phyloP scores from a whole-genome alignment of 73 alveolate species.

The Breviolum minutum region DNA sequence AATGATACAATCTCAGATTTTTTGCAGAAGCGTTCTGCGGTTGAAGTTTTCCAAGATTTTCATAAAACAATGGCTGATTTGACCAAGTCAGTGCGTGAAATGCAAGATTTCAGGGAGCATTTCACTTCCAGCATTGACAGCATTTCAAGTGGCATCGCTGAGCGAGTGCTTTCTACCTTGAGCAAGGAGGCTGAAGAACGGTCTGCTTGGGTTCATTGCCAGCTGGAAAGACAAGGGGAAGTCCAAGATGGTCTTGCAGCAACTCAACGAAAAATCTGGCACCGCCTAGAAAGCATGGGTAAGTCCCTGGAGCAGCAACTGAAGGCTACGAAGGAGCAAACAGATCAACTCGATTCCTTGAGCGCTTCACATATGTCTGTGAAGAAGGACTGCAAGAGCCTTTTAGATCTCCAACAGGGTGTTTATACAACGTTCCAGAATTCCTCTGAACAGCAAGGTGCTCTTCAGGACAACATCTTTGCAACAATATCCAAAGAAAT shows the following conservation, averaged over 20 bases:
- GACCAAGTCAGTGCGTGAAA: constrained; percentile 22
- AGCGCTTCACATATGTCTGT: background rate
- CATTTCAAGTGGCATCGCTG: constrained; percentile 41
- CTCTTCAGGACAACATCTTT: constrained; percentile 73
- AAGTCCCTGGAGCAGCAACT: constrained; percentile 26
- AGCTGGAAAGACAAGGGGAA: constrained; percentile 55
- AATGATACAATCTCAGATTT: constrained; percentile 12
- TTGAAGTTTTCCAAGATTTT: constrained; percentile 56
- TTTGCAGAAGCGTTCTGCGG: constrained; percentile 53
- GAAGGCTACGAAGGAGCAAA: background rate
- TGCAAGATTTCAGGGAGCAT: constrained; percentile 31
- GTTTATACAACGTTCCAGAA: constrained; percentile 54
- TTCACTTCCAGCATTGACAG: constrained; percentile 31
- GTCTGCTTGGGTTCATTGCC: constrained; percentile 33
- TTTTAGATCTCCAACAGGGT: constrained; percentile 52
- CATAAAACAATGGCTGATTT: constrained; percentile 55
- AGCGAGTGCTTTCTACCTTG: constrained; percentile 16
- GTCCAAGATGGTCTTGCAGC: constrained; percentile 50
- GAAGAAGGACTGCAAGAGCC: constrained; percentile 53
- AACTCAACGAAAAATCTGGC: constrained; percentile 79
- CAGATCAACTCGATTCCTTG: constrained; percentile 16
- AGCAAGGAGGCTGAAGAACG: constrained; percentile 34
- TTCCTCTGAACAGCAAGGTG: constrained; percentile 81
- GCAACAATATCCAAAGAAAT: constrained; percentile 43
- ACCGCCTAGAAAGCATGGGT: constrained; percentile 68